Evolutionary conservation across 1,139 yeast genomes (phyloP), one percentile per base, ranked within the genome.

Genomic region (Lodderomyces parapsilosis): DNA sequence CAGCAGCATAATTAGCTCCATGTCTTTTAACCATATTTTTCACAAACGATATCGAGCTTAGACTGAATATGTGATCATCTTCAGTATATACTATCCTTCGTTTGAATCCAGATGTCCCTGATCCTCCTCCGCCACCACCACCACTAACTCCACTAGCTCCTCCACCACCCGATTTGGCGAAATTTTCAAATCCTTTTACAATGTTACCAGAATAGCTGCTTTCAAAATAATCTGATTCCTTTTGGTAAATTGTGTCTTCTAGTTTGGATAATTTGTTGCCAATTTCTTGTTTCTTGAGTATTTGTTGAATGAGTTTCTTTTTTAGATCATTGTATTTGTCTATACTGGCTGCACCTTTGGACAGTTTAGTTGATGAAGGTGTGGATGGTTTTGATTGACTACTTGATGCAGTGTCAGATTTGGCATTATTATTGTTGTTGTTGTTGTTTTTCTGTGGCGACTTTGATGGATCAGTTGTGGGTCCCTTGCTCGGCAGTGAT

Each of bases 141-240:
- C 38, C 38, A 8, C 38, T 15, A 13, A 28, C 6, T 15, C 14
- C 25, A 5, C 25, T 8, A 14, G 31, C 41, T 6, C 57, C 53
- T 10, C 66, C 55, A 11, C 66, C 55, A 9, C 66, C 51, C n/a
- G 66, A 61, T 57, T 86, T 87, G 42, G 83, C 73, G 59, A 87
- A 86, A 54, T 81, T 85, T 46, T 91, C 97, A 58, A 90, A 91
- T 0, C 98, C 98, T 52, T 85, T 85, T 27, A 90, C 86, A 27
- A 93, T 84, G 59, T 89, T 89, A 0, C 96, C 96, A 45, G 81
- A 79, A 8, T 74, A 66, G 52, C 73, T 63, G 46, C 86, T 91
- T 42, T 83, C 80, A 43, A 93, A 78, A 59, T 93, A 91, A 24
- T 80, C 80, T 6, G 86, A 81, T 61, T 93, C 98, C 50, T 80